Conservation (phyloP, 176 grass and related monocot genomes). For the Carex myosuroides region DNA sequence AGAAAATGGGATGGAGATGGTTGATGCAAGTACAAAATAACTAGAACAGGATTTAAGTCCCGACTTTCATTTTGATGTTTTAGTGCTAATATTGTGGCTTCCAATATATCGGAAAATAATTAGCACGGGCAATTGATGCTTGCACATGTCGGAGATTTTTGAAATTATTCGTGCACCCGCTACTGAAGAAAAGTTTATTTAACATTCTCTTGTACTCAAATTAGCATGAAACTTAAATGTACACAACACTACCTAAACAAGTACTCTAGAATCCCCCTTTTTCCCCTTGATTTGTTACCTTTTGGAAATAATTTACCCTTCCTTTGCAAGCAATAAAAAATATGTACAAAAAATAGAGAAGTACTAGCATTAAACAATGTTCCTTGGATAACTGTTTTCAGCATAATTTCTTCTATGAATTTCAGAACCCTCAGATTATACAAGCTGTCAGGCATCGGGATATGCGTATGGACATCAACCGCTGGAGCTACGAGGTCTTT, state of each 20-base stretch:
- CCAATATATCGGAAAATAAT: neutral
- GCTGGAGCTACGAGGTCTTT: neutral
- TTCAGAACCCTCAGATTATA: neutral
- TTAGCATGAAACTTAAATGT: neutral
- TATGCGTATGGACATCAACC: neutral
- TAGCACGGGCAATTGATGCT: neutral
- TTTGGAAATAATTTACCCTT: neutral
- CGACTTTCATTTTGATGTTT: neutral
- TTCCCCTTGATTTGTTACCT: neutral
- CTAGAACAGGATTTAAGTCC: neutral
- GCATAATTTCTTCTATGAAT: neutral
- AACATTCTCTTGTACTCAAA: neutral
- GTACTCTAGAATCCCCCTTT: neutral
- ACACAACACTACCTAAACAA: neutral
- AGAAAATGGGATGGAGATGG: neutral
- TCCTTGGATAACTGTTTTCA: neutral
- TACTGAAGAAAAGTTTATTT: neutral
- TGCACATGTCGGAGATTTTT: neutral
- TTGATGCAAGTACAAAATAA: neutral
- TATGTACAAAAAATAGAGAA: neutral
- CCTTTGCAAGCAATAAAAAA: neutral
- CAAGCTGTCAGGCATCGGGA: too few relatives aligned
- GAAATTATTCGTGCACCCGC: neutral
- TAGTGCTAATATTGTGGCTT: neutral
- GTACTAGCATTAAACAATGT: neutral